Evolutionary conservation across 805 yeast species (phyloP), one percentile per base, ranked within the genome.

Genomic region (Hemisphaericaspora nanyangensis): DNA sequence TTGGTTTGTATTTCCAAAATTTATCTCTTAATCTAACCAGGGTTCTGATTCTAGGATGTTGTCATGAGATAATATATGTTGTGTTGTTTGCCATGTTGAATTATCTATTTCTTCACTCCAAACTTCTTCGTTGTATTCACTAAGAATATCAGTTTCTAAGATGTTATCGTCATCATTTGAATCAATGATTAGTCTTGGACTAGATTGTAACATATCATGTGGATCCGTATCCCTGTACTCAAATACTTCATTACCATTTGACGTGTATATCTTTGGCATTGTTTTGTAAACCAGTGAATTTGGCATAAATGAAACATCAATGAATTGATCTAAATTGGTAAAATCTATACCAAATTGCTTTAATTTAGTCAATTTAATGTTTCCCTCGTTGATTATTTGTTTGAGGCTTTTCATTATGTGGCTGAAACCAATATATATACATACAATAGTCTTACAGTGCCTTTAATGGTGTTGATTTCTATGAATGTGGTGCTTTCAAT

Each of bases 271-370:
- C 13, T 25, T 37, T 12, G 43, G 43, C 43, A 39, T 39, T 3
- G 17, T 8, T 7, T 7, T 29, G 16, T 10, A 37, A n/a, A 17
- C 26, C 25, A 24, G 33, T 4, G 30, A 7, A n/a, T 27, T 34
- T 13, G 45, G 45, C 17, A 34, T 30, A 17, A 7, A 24, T 16
- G 35, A 28, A 6, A 34, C 42, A 3, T 31, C 42, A 17, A 37
- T 15, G 32, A 31, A 41, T 11, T 32, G 16, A 15, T 37, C 29
- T 13, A 41, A 24, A 6, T 37, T 31, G 6, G 31, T 17, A 18
- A 31, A 34, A 25, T 26, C 25, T 7, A 44, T 28, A 17, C 37
- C 39, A 41, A 41, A 44, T 15, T 44, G 32, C 17, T 19, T 28
- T 16, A 44, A 29, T 19, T 31, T 44, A 4, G 45, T 16, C 7